Percentiles rank a stretch among this genome's conserved stretches.
Evolutionary conservation across 78 protist genomes (phyloP).

Genomic region (Dictyostelium brefeldianum): DNA sequence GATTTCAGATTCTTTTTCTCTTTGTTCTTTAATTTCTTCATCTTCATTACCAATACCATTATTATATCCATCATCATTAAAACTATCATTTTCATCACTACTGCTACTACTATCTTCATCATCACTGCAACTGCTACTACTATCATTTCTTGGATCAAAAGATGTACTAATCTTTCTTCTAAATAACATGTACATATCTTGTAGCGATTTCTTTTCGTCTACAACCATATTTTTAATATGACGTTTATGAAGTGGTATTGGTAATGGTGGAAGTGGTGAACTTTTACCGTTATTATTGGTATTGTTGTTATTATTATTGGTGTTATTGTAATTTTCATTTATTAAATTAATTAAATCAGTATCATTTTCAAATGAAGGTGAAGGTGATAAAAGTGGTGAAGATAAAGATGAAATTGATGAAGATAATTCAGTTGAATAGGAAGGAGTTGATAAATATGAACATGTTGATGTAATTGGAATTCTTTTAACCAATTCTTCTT

Average conservation of each 20-base stretch:
- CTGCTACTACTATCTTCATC: background rate
- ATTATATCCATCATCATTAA: background rate
- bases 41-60: background rate
- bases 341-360: no score
- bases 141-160: background rate
- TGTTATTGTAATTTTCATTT: background rate
- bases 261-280: background rate
- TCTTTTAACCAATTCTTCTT: background rate
- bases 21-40: background rate
- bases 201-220: constrained; percentile 1
- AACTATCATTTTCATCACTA: background rate
- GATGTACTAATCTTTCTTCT: background rate
- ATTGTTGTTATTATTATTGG: background rate
- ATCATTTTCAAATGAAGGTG: no score
- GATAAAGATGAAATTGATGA: background rate
- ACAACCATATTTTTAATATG: background rate
- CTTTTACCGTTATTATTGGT: background rate
- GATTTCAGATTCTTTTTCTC: background rate
- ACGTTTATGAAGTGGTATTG: background rate
- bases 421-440: background rate
- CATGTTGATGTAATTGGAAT: background rate
- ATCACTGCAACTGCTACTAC: background rate
- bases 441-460: background rate
- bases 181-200: background rate
- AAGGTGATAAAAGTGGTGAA: background rate